These are phyloP conservation scores for Trifolium fragiferum DNA, from an alignment of 306 rosid species.

Conservation along the genomic window DNA sequence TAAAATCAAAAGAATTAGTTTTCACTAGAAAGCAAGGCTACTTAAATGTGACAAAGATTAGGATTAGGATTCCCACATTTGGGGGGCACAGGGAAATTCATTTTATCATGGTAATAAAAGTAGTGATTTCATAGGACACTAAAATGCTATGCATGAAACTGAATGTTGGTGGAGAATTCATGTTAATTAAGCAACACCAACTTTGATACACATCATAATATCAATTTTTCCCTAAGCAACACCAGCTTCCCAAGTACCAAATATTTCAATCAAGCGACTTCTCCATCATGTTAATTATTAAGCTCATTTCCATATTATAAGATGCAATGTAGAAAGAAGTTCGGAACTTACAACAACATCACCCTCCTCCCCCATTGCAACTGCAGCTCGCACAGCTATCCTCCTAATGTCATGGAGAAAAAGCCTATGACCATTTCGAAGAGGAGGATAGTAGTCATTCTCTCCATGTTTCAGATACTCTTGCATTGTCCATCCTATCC, in stretches of 20 bases:
- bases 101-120: constrained; percentile 7
- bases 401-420: constrained; percentile 91
- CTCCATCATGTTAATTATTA: constrained; percentile 9
- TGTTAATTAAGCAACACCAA: no score
- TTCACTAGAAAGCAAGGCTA: constrained; percentile 12
- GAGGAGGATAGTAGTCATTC: constrained; percentile 95
- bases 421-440: constrained; percentile 87
- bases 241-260: constrained; percentile 21
- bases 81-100: constrained; percentile 1
- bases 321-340: constrained; percentile 43
- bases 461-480: constrained; percentile 92
- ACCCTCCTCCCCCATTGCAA: constrained; percentile 99
- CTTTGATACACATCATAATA: background rate
- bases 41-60: constrained; percentile 20
- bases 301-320: constrained; percentile 9
- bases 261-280: constrained; percentile 39
- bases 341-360: constrained; percentile 90
- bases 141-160: constrained; percentile 14
- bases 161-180: background rate
- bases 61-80: constrained; percentile 17
- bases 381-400: constrained; percentile 91
- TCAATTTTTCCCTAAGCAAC: background rate
- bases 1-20: constrained; percentile 17
- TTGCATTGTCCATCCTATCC: constrained; percentile 97
- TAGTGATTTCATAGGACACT: constrained; percentile 26